Evolutionary conservation across 2,329 filamentous ascomycete species (phyloP).

Genomic region (Ilyonectria sp.): DNA sequence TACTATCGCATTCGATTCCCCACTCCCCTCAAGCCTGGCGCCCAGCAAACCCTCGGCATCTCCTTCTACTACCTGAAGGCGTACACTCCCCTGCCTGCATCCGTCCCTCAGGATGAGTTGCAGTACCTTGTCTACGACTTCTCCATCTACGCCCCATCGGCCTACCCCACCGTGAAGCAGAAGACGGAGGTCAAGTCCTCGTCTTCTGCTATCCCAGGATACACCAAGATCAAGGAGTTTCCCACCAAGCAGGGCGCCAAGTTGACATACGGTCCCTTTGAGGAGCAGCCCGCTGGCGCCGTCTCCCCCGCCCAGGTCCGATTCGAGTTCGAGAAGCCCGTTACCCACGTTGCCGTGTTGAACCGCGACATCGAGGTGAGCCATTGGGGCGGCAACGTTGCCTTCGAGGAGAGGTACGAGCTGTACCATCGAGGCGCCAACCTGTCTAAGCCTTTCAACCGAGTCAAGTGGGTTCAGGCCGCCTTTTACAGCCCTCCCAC

Average conservation of each 20-base stretch:
- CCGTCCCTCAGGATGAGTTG: conserved; percentile 86
- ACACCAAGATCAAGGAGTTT: conserved; percentile 80
- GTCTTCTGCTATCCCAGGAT: conserved; percentile 84
- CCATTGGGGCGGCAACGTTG: conserved; percentile 98
- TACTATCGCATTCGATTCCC: conserved; percentile 90
- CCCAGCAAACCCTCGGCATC: conserved; percentile 89
- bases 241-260: conserved; percentile 88
- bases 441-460: conserved; percentile 79
- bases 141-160: conserved; percentile 86
- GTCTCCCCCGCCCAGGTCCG: conserved; percentile 82
- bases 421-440: conserved; percentile 89
- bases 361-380: conserved; percentile 96
- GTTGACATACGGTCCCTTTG: conserved; percentile 92
- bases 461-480: conserved; percentile 81
- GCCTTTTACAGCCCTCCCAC: conserved; percentile 84
- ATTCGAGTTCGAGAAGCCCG: conserved; percentile 95
- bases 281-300: conserved; percentile 84
- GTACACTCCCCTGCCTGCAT: conserved; percentile 84
- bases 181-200: conserved; percentile 97
- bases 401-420: conserved; percentile 94
- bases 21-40: conserved; percentile 79
- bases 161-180: conserved; percentile 90
- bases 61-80: conserved; percentile 85
- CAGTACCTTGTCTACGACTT: conserved; percentile 91
- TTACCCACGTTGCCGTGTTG: conserved; percentile 83